Base-by-base conservation (phyloP, 148 eudicot species). In the Chenopodium suecicum region DNA sequence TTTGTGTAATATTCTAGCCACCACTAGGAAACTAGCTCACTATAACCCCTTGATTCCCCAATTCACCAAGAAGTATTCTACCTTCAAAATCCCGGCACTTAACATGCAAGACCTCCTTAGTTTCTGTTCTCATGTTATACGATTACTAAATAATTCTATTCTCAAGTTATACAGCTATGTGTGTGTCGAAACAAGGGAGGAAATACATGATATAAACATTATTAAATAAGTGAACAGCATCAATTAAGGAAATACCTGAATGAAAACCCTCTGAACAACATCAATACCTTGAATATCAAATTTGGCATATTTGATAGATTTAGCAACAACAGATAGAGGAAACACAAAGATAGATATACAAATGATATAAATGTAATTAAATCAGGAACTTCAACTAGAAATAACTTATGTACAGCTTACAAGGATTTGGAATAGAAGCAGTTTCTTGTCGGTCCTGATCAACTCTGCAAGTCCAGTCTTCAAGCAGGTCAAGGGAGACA, bases 401-500 rank as follows among this genome's bases (percentile, higher is more conserved):
- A 62, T 1, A 62, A 31, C 16, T 16, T 25, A n/a, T 32, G 16
- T 41, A 41, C 9, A 27, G 69, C 82, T 79, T 83, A 79, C 82
- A 56, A 9, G 2, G 13, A 66, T 67, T 25, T 17, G 31, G 60
- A 27, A n/a, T 62, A 70, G 79, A 7, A 74, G n/a, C 62, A 8
- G 23, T 74, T 27, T 74, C 52, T 25, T 44, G 70, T 25, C 31
- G 9, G 17, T 48, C 58, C 13, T n/a, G 20, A 25, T 73, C 62
- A 79, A 70, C 50, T 44, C 29, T 68, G 69, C 16, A 14, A 58
- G 71, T 84, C 86, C 86, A 84, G 23, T 84, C 80, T 37, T 84
- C 86, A 56, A 79, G 80, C 22, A 79, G 31, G 37, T 84, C 86
- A 48, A 84, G 80, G 37, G 83, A 75, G 19, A 84, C 44, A 69